These are phyloP conservation scores for Tagetes patula DNA, from an alignment of 129 eudicot species.

Conservation along the genomic window DNA sequence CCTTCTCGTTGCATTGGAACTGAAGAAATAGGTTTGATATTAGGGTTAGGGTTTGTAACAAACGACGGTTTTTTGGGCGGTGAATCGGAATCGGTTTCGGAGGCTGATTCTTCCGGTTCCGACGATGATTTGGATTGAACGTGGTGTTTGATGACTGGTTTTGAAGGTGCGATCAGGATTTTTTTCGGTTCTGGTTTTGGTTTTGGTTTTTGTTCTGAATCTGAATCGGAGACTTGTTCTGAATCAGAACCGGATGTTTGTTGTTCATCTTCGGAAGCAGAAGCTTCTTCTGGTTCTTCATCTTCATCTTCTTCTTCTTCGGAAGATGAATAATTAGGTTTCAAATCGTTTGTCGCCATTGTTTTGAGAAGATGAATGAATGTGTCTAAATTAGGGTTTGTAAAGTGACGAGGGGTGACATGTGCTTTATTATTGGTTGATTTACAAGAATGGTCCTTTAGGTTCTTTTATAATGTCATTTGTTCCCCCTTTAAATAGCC, in stretches of 20 bases:
- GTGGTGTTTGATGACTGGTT: constrained; percentile 18
- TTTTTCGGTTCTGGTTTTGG: constrained; percentile 12
- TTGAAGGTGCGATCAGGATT: constrained; percentile 11
- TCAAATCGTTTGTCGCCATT: constrained; percentile 30
- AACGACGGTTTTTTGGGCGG: constrained; percentile 5
- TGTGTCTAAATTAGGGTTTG: constrained; percentile 35
- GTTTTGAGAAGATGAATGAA: constrained; percentile 4
- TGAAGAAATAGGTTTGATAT: constrained; percentile 24
- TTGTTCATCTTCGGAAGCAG: constrained; percentile 31
- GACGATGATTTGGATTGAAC: constrained; percentile 22
- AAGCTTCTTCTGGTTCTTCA: constrained; percentile 22
- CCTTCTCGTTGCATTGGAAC: constrained; percentile 29
- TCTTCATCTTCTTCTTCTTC: constrained; percentile 5
- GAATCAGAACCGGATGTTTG: constrained; percentile 30
- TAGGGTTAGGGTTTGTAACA: neutral
- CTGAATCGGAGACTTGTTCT: constrained; percentile 29
- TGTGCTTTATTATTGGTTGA: constrained; percentile 9
- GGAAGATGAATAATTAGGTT: constrained; percentile 31
- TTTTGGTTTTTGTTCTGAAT: constrained; percentile 8
- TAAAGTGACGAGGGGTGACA: constrained; percentile 22
- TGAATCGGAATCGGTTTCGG: constrained; percentile 34
- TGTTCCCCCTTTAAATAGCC: neutral
- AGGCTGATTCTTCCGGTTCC: constrained; percentile 30
- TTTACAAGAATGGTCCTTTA: neutral
- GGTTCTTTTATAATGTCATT: neutral